Conservation (phyloP, 805 yeast genomes). For the Wickerhamiella hasegawae region DNA sequence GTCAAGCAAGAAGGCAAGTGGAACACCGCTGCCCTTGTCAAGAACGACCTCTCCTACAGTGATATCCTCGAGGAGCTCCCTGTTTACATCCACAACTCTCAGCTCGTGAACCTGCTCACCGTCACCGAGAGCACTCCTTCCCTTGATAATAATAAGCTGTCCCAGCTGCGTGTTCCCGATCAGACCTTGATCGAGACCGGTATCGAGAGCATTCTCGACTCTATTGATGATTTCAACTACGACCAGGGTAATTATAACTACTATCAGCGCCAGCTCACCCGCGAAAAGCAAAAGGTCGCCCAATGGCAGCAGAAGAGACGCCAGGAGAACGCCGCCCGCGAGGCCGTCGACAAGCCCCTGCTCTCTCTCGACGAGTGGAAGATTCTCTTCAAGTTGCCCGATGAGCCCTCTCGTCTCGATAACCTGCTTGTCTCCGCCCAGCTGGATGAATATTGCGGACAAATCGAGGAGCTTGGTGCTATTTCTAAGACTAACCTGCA, state of each 20-base stretch:
- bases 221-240: constrained; percentile 60
- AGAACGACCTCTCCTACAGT: constrained; percentile 42
- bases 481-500: constrained; percentile 48
- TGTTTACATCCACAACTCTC: constrained; percentile 48
- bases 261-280: constrained; percentile 58
- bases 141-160: constrained; percentile 15
- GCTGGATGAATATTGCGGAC: constrained; percentile 53
- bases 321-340: constrained; percentile 46
- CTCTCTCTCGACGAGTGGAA: constrained; percentile 46
- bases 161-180: constrained; percentile 27
- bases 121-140: constrained; percentile 10
- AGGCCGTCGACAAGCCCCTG: constrained; percentile 37
- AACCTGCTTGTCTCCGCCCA: constrained; percentile 52
- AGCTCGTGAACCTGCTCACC: constrained; percentile 43
- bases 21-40: constrained; percentile 45
- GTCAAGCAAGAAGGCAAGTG: constrained; percentile 35
- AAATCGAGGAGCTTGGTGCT: constrained; percentile 54
- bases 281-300: constrained; percentile 51
- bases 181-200: constrained; percentile 27
- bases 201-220: constrained; percentile 48
- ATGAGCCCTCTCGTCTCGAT: constrained; percentile 61
- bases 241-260: constrained; percentile 69
- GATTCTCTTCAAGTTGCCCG: constrained; percentile 46
- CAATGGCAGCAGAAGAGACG: constrained; percentile 63
- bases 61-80: constrained; percentile 62